Base-by-base conservation (phyloP, 495 filamentous ascomycete species). In the Bacidia gigantensis region DNA sequence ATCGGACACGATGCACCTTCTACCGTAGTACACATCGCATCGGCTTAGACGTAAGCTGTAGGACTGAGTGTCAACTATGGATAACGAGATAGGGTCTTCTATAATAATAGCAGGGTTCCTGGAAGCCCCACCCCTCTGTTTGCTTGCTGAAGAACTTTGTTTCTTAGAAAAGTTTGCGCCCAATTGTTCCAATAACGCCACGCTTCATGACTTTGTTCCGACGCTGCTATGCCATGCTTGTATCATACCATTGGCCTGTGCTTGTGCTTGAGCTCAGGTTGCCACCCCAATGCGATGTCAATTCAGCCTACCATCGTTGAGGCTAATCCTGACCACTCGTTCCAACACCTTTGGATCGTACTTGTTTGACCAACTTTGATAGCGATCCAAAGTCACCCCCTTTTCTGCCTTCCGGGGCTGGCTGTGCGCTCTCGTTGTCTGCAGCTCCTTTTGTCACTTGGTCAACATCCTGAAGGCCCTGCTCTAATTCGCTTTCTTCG, bases 141-240 rank as follows among this genome's bases (percentile, higher is more conserved):
- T n/a, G n/a, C n/a, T n/a, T n/a, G n/a, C n/a, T n/a, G n/a, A n/a
- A n/a, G n/a, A n/a, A n/a, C n/a, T n/a, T n/a, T n/a, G n/a, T n/a
- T n/a, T n/a, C n/a, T n/a, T n/a, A n/a, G n/a, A n/a, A n/a, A n/a
- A n/a, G n/a, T n/a, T n/a, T n/a, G n/a, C n/a, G n/a, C n/a, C n/a
- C n/a, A n/a, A n/a, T n/a, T n/a, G n/a, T n/a, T 35, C 29, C 29
- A 35, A 5, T 35, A 51, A 51, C 55, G 32, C 57, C 50, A 58
- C 53, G 52, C 56, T 54, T 29, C 43, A 41, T 54, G 35, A 54
- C 24, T 5, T 35, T 14, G 29, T 51, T 57, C 22, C 46, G 14
- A 53, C 55, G 17, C 46, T 23, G 45, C 17, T 17, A 29, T 32
- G 42, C 51, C 55, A 46, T 23, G 38, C 35, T 12, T 57, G 39